Conservation (phyloP, 2,329 filamentous ascomycete genomes). For the Didymella segeticola region DNA sequence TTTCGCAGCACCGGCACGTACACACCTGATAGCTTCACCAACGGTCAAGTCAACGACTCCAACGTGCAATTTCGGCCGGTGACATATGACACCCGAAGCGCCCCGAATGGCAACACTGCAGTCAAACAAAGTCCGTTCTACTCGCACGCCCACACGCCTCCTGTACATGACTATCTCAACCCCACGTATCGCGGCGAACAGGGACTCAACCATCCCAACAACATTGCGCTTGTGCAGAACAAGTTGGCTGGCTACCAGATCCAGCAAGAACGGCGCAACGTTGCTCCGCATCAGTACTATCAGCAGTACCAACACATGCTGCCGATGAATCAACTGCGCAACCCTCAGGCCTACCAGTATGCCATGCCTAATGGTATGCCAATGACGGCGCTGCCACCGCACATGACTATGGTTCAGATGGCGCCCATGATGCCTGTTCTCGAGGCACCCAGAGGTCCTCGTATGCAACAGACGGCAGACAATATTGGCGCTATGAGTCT, state of each 20-base stretch:
- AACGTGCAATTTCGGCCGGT: slow-evolving; percentile 48
- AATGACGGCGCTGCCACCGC: slow-evolving; percentile 43
- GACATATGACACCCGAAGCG: slow-evolving; percentile 52
- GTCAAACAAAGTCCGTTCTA: slow-evolving; percentile 58
- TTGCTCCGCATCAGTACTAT: slow-evolving; percentile 38
- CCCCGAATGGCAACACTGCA: slow-evolving; percentile 49
- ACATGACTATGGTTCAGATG: slow-evolving; percentile 44
- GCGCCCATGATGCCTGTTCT: slow-evolving; percentile 46
- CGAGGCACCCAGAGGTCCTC: slow-evolving; percentile 52
- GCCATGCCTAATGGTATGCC: slow-evolving; percentile 46
- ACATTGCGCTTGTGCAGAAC: slow-evolving; percentile 56
- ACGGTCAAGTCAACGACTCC: slow-evolving; percentile 40
- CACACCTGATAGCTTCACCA: slow-evolving; percentile 46
- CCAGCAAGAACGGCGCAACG: slow-evolving; percentile 48
- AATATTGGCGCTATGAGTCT: slow-evolving; percentile 69
- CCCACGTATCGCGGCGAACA: slow-evolving; percentile 51
- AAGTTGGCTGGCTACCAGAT: slow-evolving; percentile 58
- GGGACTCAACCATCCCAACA: slow-evolving; percentile 51
- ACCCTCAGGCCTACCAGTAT: slow-evolving; percentile 46
- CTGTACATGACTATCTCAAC: slow-evolving; percentile 52
- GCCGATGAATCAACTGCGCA: slow-evolving; percentile 45
- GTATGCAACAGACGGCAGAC: slow-evolving; percentile 61
- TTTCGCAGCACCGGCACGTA: slow-evolving; percentile 37
- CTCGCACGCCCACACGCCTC: slow-evolving; percentile 53
- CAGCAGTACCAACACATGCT: slow-evolving; percentile 46